Base-by-base conservation (phyloP, 1,139 yeast genomes). In the Lodderomyces oxycetoniae region DNA sequence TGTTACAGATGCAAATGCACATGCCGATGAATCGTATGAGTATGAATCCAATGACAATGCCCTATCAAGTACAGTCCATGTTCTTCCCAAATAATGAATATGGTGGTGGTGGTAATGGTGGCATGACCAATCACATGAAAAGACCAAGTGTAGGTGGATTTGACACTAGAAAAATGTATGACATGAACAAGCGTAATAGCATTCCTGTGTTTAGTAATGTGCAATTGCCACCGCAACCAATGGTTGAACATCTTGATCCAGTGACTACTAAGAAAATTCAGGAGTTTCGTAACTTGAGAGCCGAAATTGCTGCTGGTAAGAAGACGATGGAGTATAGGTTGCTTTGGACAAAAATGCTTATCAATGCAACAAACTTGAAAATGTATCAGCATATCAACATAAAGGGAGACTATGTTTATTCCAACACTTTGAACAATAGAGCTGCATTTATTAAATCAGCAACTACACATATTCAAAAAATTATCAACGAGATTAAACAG, bases 301-400 rank as follows among this genome's bases (percentile, higher is more conserved):
- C 47, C 15, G 43, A 61, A 9, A 69, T 69, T 39, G 64, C 73
- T 3, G 49, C 65, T 2, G 74, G 75, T 13, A 67, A 67, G 41
- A 69, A 69, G 46, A 51, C 70, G 1, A 52, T 59, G 31, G 73
- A 67, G 38, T 67, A 55, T 47, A 52, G 74, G 34, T 52, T 67
- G 33, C 56, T 59, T 45, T 69, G 75, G 75, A 59, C 63, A 23
- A 64, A 65, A 42, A 64, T 63, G 71, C 55, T 69, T 44, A 58
- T 69, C 26, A 47, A 49, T 20, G 71, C 74, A 9, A 60, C 67
- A 24, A 67, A 66, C 45, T 59, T 50, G 45, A 59, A 61, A 43
- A 53, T 69, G 21, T 68, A 63, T 43, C 54, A 65, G 6, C 67
- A 60, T 41, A 61, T 69, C 37, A 68, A 65, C 45, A 66, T 69